Conservation (phyloP, 163 green algal genomes). For the Chlamydomonas reinhardtii region DNA sequence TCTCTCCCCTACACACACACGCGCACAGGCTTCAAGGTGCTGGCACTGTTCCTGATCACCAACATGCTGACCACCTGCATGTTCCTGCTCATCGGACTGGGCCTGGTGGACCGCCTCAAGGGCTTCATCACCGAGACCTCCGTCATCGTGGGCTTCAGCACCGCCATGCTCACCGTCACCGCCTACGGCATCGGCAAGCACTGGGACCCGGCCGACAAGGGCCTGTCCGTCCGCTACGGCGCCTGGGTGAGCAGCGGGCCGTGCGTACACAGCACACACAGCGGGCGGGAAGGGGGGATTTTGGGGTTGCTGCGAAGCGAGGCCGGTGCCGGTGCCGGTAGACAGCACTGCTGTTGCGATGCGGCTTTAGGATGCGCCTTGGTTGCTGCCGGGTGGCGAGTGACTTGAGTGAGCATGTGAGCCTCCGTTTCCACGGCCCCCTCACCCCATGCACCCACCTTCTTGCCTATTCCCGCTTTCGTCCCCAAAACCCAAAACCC, state of each 20-base stretch:
- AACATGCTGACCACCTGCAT: constrained; percentile 62
- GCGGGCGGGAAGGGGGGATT: no score
- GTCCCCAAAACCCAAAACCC: no score
- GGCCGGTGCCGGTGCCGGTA: no score
- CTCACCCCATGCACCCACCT: no score
- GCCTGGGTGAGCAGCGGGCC: constrained; percentile 40
- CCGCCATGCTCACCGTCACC: constrained; percentile 49
- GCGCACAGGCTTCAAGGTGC: constrained; percentile 43
- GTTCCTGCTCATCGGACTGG: constrained; percentile 49
- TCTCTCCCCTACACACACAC: no score
- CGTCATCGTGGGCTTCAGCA: constrained; percentile 39
- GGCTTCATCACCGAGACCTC: constrained; percentile 25
- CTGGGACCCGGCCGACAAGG: constrained; percentile 29
- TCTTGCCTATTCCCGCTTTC: no score
- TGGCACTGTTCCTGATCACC: constrained; percentile 59
- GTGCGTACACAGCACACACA: no score
- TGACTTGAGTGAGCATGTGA: not conserved
- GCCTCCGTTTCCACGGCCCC: no score
- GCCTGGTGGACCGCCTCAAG: not conserved
- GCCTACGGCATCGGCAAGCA: constrained; percentile 46
- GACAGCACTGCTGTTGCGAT: no score
- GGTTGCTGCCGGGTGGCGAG: no score
- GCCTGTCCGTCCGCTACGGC: constrained; percentile 30
- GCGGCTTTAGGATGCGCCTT: no score
- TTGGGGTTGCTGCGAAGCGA: no score